Evolutionary conservation across 2,329 filamentous ascomycete species (phyloP), one percentile per base, ranked within the genome.

Genomic region (Stromatinia cepivora): DNA sequence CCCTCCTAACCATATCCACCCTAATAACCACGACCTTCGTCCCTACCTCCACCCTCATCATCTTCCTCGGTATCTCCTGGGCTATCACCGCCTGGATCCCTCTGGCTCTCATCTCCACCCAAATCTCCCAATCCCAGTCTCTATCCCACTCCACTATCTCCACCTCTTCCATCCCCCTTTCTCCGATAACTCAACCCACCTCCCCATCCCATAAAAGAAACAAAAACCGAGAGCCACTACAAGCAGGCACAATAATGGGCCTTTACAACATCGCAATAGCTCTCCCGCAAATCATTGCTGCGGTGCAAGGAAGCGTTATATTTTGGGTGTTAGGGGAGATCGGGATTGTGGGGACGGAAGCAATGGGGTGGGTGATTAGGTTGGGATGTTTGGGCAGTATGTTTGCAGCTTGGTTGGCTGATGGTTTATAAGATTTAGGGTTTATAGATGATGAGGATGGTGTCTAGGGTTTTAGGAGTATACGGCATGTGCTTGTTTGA

Each of bases 241-340:
- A 69, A 59, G 59, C 66, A 54, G 69, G 69, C 13, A 65, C 61
- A 31, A 50, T 69, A 57, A 36, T 70, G 28, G 66, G 69, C 11
- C 34, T 70, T 31, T 66, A 61, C 48, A 70, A 70, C 46, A 70
- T 70, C 6, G 50, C 66, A n/a, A 70, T 70, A n/a, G 56, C 63
- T n/a, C 45, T 59, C 2, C 69, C 69, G 22, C 69, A 70, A 46
- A 69, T 70, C 0, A 46, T 70, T 3, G 68, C 68, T 15, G 68
- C 68, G 3, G 25, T 70, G 17, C 53, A 66, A 7, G 62, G 68
- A 7, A 67, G 62, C 53, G 20, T 46, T 3, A 46, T 70, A 4
- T 70, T 70, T 48, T 67, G 68, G 68, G 22, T 28, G 4, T 53
- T 67, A n/a, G 54, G 46, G 10, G 39, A 36, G 9, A 13, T 46